A percentile compares a stretch with the other conserved stretches of the same genome.
These are phyloP conservation scores for Suillus sp. DNA, from an alignment of 768 basidiomycete species.

Conservation along the genomic window DNA sequence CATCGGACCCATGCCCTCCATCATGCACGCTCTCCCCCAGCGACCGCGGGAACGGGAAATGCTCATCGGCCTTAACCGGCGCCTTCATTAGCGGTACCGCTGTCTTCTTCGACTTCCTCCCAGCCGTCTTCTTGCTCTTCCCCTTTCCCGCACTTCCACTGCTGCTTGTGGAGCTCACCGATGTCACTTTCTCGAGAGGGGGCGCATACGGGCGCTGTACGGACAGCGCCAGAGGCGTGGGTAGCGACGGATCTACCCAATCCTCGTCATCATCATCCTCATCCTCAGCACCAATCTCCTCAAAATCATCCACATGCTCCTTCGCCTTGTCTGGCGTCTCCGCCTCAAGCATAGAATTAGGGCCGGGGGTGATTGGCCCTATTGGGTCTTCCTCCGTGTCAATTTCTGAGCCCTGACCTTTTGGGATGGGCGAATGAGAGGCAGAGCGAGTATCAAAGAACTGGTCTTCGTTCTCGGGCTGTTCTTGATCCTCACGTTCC, in stretches of 20 bases:
- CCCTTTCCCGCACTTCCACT: conserved; percentile 26
- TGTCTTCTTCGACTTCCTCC: conserved; percentile 42
- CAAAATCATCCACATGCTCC: conserved; percentile 32
- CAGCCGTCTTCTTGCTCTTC: conserved; percentile 30
- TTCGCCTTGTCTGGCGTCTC: conserved; percentile 27
- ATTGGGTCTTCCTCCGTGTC: conserved; percentile 76
- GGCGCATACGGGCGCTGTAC: conserved; percentile 30
- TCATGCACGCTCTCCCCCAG: conserved; percentile 39
- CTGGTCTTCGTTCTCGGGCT: conserved; percentile 43
- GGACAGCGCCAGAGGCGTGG: conserved; percentile 37
- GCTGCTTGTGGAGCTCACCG: conserved; percentile 32
- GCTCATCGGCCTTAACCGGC: conserved; percentile 34
- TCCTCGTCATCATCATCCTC: conserved; percentile 49
- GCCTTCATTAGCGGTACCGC: conserved; percentile 43
- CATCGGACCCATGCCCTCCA: conserved; percentile 21
- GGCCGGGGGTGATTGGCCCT: conserved; percentile 70
- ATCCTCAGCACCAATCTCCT: conserved; percentile 28
- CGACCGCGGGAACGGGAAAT: conserved; percentile 69
- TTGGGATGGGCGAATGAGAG: conserved; percentile 45
- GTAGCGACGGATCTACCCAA: conserved; percentile 71
- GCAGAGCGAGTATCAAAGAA: conserved; percentile 57
- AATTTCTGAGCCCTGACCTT: conserved; percentile 52
- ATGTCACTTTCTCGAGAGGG: conserved; percentile 27
- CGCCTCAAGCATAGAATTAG: conserved; percentile 37
- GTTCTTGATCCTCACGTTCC: conserved; percentile 33